Evolutionary conservation across 2,329 filamentous ascomycete genomes (phyloP), one percentile per base, ranked within the genome.

Genomic region (Colletotrichum orchidophilum): DNA sequence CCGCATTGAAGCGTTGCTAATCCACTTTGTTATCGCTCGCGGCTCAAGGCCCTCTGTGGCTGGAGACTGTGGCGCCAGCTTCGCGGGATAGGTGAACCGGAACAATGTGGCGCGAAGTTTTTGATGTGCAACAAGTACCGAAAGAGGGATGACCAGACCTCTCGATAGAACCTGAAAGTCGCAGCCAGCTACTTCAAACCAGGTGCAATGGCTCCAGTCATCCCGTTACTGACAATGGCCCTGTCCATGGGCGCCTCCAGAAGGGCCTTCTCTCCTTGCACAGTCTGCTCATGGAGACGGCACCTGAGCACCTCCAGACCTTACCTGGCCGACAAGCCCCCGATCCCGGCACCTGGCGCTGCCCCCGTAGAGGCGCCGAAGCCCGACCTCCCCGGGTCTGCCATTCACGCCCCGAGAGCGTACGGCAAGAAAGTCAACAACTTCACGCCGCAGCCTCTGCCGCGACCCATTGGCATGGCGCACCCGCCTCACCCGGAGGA

Each of bases 391-490:
- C 75, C 83, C 42, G 84, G 85, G 18, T 81, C 85, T 6, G 81
- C 90, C 46, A 88, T 87, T 75, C 81, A 89, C 71, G 90, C 89
- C 6, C 90, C 90, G 12, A 84, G 89, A 73, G 84, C 86, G 31
- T 91, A 90, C 74, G 90, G 90, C 76, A 87, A 86, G 78, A 84
- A 85, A 18, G 76, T 86, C 31, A 81, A 86, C 2, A 78, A 84
- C 33, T 92, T 92, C 76, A 88, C 84, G 11, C 90, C 90, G 5
- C 87, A 85, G 75, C 87, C 87, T 21, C 82, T 93, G 52, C 82
- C 86, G 49, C 90, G 94, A 46, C 96, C 96, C 15, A 96, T 99
- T 75, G 96, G 96, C 73, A 90, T 97, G 81, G 86, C 87, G 12
- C 83, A 89, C 46, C 93, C 95, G 2, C 96, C 96, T 0, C 83